A percentile compares a stretch with the other conserved stretches of the same genome.
Conservation (phyloP, 1,284 basidiomycete species). For the Cutaneotrichosporon curvatum region DNA sequence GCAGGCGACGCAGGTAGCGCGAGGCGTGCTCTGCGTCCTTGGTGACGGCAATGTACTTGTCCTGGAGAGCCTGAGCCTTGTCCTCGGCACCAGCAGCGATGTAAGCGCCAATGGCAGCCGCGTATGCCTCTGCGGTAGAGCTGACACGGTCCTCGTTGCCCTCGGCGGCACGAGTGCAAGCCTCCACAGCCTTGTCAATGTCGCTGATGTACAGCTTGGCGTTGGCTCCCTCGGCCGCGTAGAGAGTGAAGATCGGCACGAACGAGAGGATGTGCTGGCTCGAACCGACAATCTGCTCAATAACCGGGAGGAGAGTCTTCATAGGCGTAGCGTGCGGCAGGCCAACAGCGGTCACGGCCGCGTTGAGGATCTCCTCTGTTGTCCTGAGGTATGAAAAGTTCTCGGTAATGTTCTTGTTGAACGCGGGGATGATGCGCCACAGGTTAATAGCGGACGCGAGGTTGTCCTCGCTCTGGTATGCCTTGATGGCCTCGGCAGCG, state of each 20-base stretch:
- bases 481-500: conserved; percentile 15
- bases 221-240: background rate
- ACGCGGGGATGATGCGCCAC: conserved; percentile 28
- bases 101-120: conserved; percentile 46
- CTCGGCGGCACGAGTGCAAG: no score
- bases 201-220: conserved; percentile 3
- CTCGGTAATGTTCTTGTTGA: conserved; percentile 48
- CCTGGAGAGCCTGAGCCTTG: conserved; percentile 64
- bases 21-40: background rate
- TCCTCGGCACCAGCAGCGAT: conserved; percentile 60
- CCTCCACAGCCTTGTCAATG: background rate
- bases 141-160: no score
- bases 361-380: conserved; percentile 3
- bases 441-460: conserved; percentile 60
- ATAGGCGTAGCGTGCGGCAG: background rate
- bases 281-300: background rate
- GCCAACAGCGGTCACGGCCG: conserved; percentile 3
- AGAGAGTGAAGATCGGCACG: conserved; percentile 2
- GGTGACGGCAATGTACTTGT: conserved; percentile 44
- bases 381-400: background rate
- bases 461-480: conserved; percentile 56
- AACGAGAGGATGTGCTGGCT: background rate
- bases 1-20: conserved; percentile 2
- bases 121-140: background rate
- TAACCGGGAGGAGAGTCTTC: background rate